Base-by-base conservation (phyloP, 768 basidiomycete species). In the Suillus weaverae region DNA sequence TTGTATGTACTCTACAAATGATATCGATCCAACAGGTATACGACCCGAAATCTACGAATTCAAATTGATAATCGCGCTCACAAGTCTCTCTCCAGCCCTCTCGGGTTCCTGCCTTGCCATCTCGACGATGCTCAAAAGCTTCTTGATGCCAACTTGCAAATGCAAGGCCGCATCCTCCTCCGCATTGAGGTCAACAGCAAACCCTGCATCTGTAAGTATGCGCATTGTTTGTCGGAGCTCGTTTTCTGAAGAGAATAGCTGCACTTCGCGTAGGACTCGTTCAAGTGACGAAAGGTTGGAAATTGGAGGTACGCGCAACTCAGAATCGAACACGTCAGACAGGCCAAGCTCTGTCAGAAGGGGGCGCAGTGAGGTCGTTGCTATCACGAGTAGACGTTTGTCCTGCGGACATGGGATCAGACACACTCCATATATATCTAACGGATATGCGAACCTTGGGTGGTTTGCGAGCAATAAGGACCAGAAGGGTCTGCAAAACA, bases 51-150 rank as follows among this genome's bases (percentile, higher is more conserved):
- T 38, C 66, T 62, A 69, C 69, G 62, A 74, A 60, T 38, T 59
- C 9, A 90, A 71, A 11, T 83, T 87, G 80, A 91, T 82, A 62
- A 94, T 74, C 43, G 86, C 87, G 55, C 81, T 82, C 63, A 83
- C 84, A 65, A 95, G 76, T 64, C 92, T 82, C 71, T 89, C 87
- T 35, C 86, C 92, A 18, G 88, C 90, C 66, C 87, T 89, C 59
- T 92, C 89, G 1, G 94, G 94, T 72, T 97, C 97, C 79, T 99
- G 97, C 71, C 97, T 84, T 56, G 96, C 93, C 96, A 97, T 98
- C 83, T 99, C 97, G 22, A 96, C 83, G 62, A 92, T 84, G 65
- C 89, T 94, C 73, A 99, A 76, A 75, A 99, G 72, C 78, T 92
- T 95, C 87, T 99, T 99, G 71, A 99, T 88, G 0, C 97, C 97